Conservation (phyloP, 352 stramenopile genomes). For the Pythium folliculosum region DNA sequence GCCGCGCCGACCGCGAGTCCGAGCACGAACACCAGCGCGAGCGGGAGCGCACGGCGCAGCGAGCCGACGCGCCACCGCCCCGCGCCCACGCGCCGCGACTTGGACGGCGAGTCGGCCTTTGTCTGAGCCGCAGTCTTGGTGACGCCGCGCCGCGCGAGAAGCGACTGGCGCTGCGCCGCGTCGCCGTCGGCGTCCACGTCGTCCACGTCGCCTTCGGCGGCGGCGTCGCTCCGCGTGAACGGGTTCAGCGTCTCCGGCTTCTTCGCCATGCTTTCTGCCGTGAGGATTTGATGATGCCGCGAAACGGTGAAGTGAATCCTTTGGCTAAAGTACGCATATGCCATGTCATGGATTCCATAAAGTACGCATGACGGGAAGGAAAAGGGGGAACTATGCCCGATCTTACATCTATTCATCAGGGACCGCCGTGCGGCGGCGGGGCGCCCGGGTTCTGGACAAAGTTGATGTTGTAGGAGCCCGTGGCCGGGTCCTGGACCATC, state of each 20-base stretch:
- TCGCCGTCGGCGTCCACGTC: not conserved
- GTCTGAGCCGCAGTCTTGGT: not conserved
- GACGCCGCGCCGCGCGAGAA: not conserved
- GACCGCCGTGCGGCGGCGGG: not conserved
- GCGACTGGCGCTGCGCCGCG: not conserved
- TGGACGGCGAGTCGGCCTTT: conserved; percentile 1
- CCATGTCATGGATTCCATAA: not conserved
- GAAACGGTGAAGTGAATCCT: no score
- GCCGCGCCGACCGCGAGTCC: conserved; percentile 7
- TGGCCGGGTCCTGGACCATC: conserved; percentile 96
- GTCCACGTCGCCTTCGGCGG: not conserved
- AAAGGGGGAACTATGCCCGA: no score
- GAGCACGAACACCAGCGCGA: conserved; percentile 7
- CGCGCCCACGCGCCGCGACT: not conserved
- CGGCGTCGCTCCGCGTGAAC: conserved; percentile 4
- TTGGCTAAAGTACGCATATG: not conserved
- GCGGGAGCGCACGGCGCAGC: not conserved
- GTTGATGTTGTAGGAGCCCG: conserved; percentile 98
- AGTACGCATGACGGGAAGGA: not conserved
- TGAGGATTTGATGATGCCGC: not conserved
- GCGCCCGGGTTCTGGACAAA: conserved; percentile 77
- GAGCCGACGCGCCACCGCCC: not conserved
- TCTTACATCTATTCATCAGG: no score
- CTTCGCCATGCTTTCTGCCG: not conserved
- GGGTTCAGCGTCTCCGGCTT: conserved; percentile 17